Evolutionary conservation across 2,329 filamentous ascomycete genomes (phyloP).

Genomic region (Apiospora marii): DNA sequence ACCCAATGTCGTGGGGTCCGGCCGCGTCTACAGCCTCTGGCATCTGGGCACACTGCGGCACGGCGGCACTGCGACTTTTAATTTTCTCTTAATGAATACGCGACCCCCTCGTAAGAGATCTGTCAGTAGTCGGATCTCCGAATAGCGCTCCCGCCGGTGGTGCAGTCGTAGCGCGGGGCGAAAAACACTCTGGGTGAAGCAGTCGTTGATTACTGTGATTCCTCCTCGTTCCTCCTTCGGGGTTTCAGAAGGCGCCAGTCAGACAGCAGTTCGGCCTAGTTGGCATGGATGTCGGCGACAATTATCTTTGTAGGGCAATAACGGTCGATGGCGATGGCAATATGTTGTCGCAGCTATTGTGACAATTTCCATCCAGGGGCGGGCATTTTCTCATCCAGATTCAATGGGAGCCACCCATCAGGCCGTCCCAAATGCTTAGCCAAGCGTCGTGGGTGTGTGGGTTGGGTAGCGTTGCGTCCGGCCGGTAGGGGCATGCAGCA

Average conservation of each 20-base stretch:
- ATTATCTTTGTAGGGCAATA: neutral
- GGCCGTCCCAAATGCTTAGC: constrained; percentile 15
- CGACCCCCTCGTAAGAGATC: neutral
- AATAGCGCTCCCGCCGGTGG: neutral
- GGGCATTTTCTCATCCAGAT: neutral
- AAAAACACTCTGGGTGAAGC: neutral
- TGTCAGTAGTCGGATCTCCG: neutral
- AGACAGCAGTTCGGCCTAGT: neutral
- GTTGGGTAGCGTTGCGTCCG: constrained; percentile 13
- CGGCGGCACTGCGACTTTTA: neutral
- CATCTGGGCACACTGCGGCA: too few species aligned
- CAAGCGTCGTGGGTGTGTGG: constrained; percentile 2
- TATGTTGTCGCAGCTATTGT: constrained; percentile 9
- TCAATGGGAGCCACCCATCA: constrained; percentile 7
- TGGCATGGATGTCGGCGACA: neutral
- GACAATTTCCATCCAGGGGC: constrained; percentile 10
- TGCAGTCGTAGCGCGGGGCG: constrained; percentile 5
- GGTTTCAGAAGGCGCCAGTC: constrained; percentile 1
- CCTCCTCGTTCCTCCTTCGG: neutral
- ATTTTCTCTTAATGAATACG: neutral
- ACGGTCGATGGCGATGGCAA: neutral
- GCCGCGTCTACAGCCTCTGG: neutral
- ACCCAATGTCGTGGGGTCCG: neutral
- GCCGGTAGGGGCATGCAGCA: neutral
- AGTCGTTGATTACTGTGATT: neutral